Evolutionary conservation across 2,329 filamentous ascomycete species (phyloP).

Genomic region (Xylaria sp.): DNA sequence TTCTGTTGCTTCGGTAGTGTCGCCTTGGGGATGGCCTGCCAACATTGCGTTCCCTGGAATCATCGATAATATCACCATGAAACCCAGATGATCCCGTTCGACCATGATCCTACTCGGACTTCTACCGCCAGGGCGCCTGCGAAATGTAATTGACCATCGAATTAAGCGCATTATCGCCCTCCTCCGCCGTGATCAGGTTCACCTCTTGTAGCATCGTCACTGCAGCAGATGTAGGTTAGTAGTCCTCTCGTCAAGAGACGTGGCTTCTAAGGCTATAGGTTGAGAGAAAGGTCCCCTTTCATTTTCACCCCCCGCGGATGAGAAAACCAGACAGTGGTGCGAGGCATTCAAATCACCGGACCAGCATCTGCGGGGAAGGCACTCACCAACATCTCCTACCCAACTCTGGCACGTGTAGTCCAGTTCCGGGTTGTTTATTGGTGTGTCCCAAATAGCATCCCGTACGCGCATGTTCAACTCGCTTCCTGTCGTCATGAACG

Average conservation of each 20-base stretch:
- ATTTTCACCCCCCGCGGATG: too few relatives aligned
- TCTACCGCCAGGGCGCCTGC: conserved; percentile 38
- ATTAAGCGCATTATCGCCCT: conserved; percentile 40
- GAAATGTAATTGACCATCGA: conserved; percentile 41
- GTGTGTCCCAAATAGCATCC: conserved; percentile 35
- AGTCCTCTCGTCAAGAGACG: not conserved
- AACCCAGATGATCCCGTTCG: not conserved
- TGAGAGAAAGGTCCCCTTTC: too few relatives aligned
- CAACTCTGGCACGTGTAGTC: conserved; percentile 40
- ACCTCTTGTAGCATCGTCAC: conserved; percentile 39
- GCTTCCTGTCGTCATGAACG: conserved; percentile 30
- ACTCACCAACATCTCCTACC: conserved; percentile 38
- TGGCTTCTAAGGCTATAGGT: not conserved
- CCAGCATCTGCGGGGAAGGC: not conserved
- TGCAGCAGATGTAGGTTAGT: conserved; percentile 17
- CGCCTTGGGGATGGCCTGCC: not conserved
- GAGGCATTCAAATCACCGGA: not conserved
- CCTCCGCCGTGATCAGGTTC: conserved; percentile 38
- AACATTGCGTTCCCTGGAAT: not conserved
- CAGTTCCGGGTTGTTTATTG: conserved; percentile 36
- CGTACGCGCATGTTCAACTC: conserved; percentile 35
- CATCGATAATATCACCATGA: not conserved
- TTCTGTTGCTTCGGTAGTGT: not conserved
- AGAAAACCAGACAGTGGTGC: not conserved
- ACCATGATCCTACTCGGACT: not conserved